A percentile compares a stretch with the other conserved stretches of the same genome.
These are phyloP conservation scores for Scheffersomyces coipomensis DNA, from an alignment of 805 yeast species.

Conservation along the genomic window DNA sequence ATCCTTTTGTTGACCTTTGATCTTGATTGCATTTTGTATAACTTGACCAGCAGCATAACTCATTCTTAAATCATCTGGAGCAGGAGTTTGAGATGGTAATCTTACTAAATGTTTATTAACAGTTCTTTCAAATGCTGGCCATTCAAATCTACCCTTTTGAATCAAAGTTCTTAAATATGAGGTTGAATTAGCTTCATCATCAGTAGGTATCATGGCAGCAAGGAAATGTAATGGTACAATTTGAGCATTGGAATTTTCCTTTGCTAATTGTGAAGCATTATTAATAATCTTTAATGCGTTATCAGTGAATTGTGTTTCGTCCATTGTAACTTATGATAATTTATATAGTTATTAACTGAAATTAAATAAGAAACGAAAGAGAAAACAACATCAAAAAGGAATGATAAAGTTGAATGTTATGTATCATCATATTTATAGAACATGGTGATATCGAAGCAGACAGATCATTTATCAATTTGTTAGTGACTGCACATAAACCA, in stretches of 20 bases:
- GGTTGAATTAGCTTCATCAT: constrained; percentile 43
- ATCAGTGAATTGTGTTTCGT: constrained; percentile 84
- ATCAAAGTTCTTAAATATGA: constrained; percentile 74
- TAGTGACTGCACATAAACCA: too few species aligned
- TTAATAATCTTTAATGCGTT: constrained; percentile 83
- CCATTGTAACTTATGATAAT: constrained; percentile 42
- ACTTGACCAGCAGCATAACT: constrained; percentile 76
- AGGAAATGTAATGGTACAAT: constrained; percentile 84
- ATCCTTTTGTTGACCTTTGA: constrained; percentile 87
- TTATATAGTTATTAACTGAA: too few species aligned
- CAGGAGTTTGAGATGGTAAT: constrained; percentile 84
- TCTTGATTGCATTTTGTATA: constrained; percentile 69
- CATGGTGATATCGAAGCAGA: too few species aligned
- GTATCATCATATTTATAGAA: too few species aligned
- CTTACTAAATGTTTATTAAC: constrained; percentile 82
- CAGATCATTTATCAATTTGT: too few species aligned
- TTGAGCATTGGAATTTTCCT: constrained; percentile 81
- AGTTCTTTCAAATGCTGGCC: constrained; percentile 72
- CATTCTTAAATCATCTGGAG: constrained; percentile 79
- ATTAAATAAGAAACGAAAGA: too few species aligned
- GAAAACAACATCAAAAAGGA: too few species aligned
- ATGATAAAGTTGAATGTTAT: too few species aligned
- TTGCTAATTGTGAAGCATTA: constrained; percentile 77
- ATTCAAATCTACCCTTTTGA: constrained; percentile 87
- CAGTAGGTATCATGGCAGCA: constrained; percentile 83